Base-by-base conservation (phyloP, 129 eudicot species). In the Mikania micrantha region DNA sequence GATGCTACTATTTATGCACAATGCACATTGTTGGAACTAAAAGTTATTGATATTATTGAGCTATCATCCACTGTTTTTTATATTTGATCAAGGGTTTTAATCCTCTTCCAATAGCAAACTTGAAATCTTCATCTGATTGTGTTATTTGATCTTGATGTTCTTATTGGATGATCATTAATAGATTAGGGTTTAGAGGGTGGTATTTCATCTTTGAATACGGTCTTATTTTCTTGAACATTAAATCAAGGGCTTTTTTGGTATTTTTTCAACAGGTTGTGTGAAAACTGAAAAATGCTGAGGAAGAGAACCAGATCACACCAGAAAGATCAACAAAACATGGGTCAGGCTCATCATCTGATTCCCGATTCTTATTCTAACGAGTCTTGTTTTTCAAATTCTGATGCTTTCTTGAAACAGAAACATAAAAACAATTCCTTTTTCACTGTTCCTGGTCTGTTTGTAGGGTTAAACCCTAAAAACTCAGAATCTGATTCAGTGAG, bases 211-310 rank as follows among this genome's bases (percentile, higher is more conserved):
- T 64, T 35, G 67, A 39, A 24, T 44, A 50, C 21, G 60, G 9
- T 7, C 66, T 42, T 42, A 44, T 41, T 22, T 47, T n/a, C 61
- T 17, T 38, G 27, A 22, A 45, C 47, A 66, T 17, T 67, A 59
- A 42, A 67, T 61, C 4, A 19, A 68, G 31, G 50, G 12, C 5
- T 66, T 58, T 42, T 57, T 58, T 58, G 32, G 35, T 64, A 20
- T 47, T 22, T 3, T 44, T 52, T 70, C 58, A 42, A 44, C 75
- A 72, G 77, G 80, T 44, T 44, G 65, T 42, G 70, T 48, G 79
- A 75, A 86, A 50, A 76, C 86, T 92, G 96, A n/a, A 86, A 54
- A 78, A 88, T 93, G 96, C 78, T 93, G 90, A 93, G 89, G 78
- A 93, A 88, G 78, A 88, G 96, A 66, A 66, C 75, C 59, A 88